A percentile compares a stretch with the other conserved stretches of the same genome.
Evolutionary conservation across 2,329 filamentous ascomycete species (phyloP).

Genomic region (Tolypocladium pustulatum): DNA sequence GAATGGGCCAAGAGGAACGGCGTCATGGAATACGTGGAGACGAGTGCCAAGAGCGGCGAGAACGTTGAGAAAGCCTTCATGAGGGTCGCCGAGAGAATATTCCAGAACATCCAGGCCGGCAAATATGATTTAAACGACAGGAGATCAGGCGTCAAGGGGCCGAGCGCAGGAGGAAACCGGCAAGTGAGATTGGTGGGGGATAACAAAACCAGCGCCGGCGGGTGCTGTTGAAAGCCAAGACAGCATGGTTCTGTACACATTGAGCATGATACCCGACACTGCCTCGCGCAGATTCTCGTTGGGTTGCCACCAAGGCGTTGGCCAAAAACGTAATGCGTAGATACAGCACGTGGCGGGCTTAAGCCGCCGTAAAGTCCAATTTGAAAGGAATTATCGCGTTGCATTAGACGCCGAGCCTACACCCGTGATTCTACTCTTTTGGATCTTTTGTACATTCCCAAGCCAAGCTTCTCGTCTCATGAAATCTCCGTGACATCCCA

Average conservation of each 20-base stretch:
- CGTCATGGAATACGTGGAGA: conserved; percentile 90
- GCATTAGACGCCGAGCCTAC: conserved; percentile 18
- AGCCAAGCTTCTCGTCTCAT: conserved; percentile 6
- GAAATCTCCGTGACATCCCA: conserved; percentile 8
- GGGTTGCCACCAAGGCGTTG: not conserved
- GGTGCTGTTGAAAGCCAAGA: conserved; percentile 32
- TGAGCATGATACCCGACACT: conserved; percentile 18
- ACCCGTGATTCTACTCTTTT: conserved; percentile 8
- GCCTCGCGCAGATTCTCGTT: not conserved
- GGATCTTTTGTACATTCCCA: conserved; percentile 12
- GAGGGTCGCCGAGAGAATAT: conserved; percentile 89
- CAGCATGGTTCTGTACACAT: not conserved
- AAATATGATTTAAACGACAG: conserved; percentile 92
- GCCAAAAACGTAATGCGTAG: not conserved
- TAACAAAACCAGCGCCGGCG: conserved; percentile 26
- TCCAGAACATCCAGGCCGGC: conserved; percentile 91
- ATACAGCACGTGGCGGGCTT: not conserved
- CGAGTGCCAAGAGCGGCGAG: conserved; percentile 88
- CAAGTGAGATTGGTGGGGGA: conserved; percentile 35
- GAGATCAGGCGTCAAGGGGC: conserved; percentile 79
- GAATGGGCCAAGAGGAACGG: conserved; percentile 82
- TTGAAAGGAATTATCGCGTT: conserved; percentile 13
- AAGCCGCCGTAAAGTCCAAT: not conserved
- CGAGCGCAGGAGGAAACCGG: conserved; percentile 37
- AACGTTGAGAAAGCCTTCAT: conserved; percentile 90